phyloP scores from a whole-genome alignment of 2,329 filamentous ascomycete genomes.

The Cordyceps pruinosa region DNA sequence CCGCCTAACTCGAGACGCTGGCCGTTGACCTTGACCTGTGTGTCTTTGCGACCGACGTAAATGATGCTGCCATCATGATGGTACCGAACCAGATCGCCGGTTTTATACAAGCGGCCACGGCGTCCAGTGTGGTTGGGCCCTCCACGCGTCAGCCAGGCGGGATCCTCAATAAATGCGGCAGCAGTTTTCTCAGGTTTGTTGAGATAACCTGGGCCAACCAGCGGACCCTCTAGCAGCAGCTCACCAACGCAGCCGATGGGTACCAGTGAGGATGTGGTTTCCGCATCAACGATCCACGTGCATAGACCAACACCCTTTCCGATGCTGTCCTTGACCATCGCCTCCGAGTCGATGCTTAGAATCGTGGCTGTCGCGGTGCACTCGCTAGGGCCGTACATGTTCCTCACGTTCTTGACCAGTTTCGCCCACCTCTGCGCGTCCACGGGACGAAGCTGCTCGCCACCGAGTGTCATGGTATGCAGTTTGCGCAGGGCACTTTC shows the following conservation, averaged over 20 bases:
- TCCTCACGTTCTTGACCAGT: neutral
- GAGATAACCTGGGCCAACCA: conserved; percentile 21
- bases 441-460: neutral
- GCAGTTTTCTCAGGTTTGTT: conserved; percentile 18
- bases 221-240: conserved; percentile 21
- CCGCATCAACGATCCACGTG: conserved; percentile 19
- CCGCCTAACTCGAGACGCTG: conserved; percentile 38
- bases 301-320: conserved; percentile 7
- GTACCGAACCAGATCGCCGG: conserved; percentile 19
- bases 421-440: neutral
- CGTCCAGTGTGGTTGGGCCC: conserved; percentile 13
- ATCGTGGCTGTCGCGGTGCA: conserved; percentile 1
- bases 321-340: conserved; percentile 5
- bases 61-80: conserved; percentile 26
- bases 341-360: neutral
- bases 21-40: conserved; percentile 48
- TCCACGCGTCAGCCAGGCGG: conserved; percentile 26
- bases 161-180: conserved; percentile 30
- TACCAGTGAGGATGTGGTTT: conserved; percentile 15
- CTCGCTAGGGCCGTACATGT: conserved; percentile 6
- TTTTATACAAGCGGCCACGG: conserved; percentile 14
- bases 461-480: conserved; percentile 3
- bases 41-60: conserved; percentile 42
- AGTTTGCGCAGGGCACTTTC: conserved; percentile 1
- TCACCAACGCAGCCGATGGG: conserved; percentile 21